These are phyloP conservation scores for Mycena sanguinolenta DNA, from an alignment of 768 basidiomycete genomes.

Conservation along the genomic window DNA sequence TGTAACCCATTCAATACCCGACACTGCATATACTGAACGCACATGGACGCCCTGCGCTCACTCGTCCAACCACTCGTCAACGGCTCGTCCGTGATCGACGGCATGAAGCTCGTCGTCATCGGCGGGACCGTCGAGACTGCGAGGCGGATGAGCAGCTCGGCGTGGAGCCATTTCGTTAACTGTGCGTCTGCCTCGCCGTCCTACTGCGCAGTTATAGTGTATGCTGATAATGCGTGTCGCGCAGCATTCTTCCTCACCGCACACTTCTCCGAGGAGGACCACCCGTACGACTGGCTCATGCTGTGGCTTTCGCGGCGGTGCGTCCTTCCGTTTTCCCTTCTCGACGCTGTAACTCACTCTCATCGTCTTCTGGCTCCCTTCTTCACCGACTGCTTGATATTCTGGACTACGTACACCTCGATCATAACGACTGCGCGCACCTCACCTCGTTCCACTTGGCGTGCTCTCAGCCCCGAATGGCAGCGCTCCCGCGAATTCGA, in stretches of 20 bases:
- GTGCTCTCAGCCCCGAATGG: conserved; percentile 76
- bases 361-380: background rate
- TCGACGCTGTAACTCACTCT: no score
- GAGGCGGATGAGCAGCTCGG: conserved; percentile 83
- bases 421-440: background rate
- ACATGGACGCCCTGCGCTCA: conserved; percentile 86
- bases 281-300: conserved; percentile 93
- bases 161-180: conserved; percentile 82
- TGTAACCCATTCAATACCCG: background rate
- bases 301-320: conserved; percentile 84
- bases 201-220: background rate
- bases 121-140: conserved; percentile 92
- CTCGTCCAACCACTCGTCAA: conserved; percentile 86
- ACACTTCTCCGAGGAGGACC: conserved; percentile 91
- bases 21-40: background rate
- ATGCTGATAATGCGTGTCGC: background rate
- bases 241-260: conserved; percentile 90
- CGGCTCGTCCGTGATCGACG: conserved; percentile 86
- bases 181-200: conserved; percentile 22
- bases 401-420: no score
- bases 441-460: no score
- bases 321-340: background rate
- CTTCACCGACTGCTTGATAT: no score
- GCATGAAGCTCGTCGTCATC: conserved; percentile 90
- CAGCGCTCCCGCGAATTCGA: conserved; percentile 91